These are phyloP conservation scores for Trichoderma sp. DNA, from an alignment of 2,329 filamentous ascomycete species.

Conservation along the genomic window DNA sequence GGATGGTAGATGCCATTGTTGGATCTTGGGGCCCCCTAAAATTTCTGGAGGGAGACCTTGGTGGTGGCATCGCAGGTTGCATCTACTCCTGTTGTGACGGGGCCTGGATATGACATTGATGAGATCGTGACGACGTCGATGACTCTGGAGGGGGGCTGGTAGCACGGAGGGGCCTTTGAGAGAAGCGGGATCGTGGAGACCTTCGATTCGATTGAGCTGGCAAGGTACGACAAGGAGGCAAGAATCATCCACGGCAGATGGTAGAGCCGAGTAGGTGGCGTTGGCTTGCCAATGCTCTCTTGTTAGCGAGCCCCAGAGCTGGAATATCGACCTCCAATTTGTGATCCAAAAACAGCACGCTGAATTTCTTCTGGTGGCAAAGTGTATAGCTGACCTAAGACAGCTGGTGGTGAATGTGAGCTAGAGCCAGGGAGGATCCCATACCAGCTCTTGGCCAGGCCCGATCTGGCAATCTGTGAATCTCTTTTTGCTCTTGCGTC, in stretches of 20 bases:
- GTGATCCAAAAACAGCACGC: slow-evolving; percentile 2
- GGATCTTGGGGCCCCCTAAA: slow-evolving; percentile 38
- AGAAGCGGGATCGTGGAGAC: slow-evolving; percentile 37
- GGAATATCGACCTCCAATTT: neutral
- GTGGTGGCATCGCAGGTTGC: slow-evolving; percentile 40
- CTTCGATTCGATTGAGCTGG: slow-evolving; percentile 38
- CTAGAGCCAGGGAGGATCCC: neutral
- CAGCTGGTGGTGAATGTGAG: slow-evolving; percentile 14
- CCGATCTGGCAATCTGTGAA: slow-evolving; percentile 19
- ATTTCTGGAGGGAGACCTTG: slow-evolving; percentile 34
- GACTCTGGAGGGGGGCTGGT: neutral
- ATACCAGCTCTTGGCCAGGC: slow-evolving; percentile 18
- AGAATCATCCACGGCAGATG: slow-evolving; percentile 39
- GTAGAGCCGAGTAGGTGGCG: slow-evolving; percentile 20
- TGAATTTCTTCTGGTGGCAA: slow-evolving; percentile 11
- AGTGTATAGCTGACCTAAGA: slow-evolving; percentile 23
- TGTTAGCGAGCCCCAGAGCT: neutral
- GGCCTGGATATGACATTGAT: slow-evolving; percentile 50
- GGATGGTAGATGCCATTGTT: slow-evolving; percentile 39
- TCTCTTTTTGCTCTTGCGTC: neutral
- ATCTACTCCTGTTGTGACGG: slow-evolving; percentile 45
- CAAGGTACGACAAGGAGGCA: slow-evolving; percentile 32
- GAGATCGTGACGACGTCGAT: slow-evolving; percentile 43
- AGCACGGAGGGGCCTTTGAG: slow-evolving; percentile 21
- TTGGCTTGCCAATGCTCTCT: slow-evolving; percentile 5